A percentile compares a stretch with the other conserved stretches of the same genome.
Evolutionary conservation across 768 basidiomycete genomes (phyloP).

Genomic region (Ramaria sp.): DNA sequence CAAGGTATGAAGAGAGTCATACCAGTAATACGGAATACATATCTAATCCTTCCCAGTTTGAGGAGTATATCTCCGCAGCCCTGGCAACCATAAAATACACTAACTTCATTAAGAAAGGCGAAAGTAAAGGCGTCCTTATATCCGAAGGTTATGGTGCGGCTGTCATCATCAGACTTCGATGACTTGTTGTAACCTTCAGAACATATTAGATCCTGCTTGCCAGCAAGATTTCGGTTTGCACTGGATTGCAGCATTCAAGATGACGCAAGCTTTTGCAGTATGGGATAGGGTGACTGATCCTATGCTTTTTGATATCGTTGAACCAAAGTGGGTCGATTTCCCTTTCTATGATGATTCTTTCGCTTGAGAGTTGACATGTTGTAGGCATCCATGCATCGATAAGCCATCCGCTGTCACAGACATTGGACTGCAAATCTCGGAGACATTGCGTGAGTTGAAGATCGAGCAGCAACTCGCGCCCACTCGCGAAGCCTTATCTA

Average conservation of each 20-base stretch:
- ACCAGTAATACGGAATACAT: background rate
- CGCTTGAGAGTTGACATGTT: background rate
- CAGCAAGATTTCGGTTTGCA: slow-evolving; percentile 77
- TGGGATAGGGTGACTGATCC: slow-evolving; percentile 92
- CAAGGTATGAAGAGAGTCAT: slow-evolving; percentile 40
- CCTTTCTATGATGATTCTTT: background rate
- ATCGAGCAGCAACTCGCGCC: slow-evolving; percentile 91
- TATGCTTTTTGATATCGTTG: slow-evolving; percentile 88
- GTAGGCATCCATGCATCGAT: slow-evolving; percentile 87
- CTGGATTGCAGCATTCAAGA: slow-evolving; percentile 84
- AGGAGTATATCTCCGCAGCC: slow-evolving; percentile 88
- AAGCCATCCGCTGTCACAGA: slow-evolving; percentile 85
- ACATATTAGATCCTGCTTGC: slow-evolving; percentile 34
- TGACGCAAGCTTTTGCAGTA: slow-evolving; percentile 76
- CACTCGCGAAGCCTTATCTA: slow-evolving; percentile 77
- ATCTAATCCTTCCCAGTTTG: slow-evolving; percentile 42
- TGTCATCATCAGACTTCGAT: background rate
- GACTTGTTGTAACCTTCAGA: too few relatives aligned
- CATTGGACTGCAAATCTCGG: slow-evolving; percentile 81
- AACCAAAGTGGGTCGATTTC: slow-evolving; percentile 55
- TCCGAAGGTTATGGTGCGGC: slow-evolving; percentile 45
- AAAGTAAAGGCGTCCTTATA: slow-evolving; percentile 53
- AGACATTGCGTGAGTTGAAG: slow-evolving; percentile 90
- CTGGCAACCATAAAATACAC: slow-evolving; percentile 84
- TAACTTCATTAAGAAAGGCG: slow-evolving; percentile 68